These are phyloP conservation scores for Clonostachys chloroleuca DNA, from an alignment of 2,329 filamentous ascomycete genomes.

Conservation along the genomic window DNA sequence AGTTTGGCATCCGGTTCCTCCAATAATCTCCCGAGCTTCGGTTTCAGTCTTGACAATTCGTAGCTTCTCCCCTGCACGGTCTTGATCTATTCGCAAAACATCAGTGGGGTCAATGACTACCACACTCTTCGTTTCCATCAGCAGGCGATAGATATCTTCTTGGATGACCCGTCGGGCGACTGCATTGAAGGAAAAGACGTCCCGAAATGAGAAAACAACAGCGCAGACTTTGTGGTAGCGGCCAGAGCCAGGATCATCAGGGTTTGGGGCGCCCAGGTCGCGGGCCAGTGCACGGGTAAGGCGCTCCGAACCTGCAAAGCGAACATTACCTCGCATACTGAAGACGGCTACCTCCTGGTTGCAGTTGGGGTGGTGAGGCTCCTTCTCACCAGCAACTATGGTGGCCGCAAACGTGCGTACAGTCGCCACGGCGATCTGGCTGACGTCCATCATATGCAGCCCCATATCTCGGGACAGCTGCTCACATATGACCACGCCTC, in stretches of 20 bases:
- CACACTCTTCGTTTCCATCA: constrained; percentile 14
- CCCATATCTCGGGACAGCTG: constrained; percentile 23
- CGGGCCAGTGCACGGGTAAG: constrained; percentile 19
- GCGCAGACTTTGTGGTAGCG: constrained; percentile 15
- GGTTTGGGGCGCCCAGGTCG: constrained; percentile 14
- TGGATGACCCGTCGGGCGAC: constrained; percentile 20
- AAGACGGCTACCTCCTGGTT: constrained; percentile 22
- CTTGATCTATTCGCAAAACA: constrained; percentile 12
- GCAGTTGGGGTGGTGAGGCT: constrained; percentile 13
- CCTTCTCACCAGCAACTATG: constrained; percentile 14
- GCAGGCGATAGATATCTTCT: constrained; percentile 16
- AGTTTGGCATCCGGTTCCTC: constrained; percentile 16
- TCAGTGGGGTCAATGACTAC: constrained; percentile 20
- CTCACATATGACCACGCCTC: constrained; percentile 22
- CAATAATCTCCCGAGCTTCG: constrained; percentile 18
- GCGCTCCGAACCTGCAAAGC: constrained; percentile 24
- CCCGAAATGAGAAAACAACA: constrained; percentile 21
- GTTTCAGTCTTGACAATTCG: constrained; percentile 14
- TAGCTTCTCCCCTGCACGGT: constrained; percentile 4
- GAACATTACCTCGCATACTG: constrained; percentile 21
- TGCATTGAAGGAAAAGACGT: constrained; percentile 20
- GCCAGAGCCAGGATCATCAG: constrained; percentile 16
- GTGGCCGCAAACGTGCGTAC: constrained; percentile 19
- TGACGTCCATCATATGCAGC: constrained; percentile 26
- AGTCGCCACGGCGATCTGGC: constrained; percentile 20